phyloP scores from a whole-genome alignment of 2,329 filamentous ascomycete species.

The Xylaria sp. region DNA sequence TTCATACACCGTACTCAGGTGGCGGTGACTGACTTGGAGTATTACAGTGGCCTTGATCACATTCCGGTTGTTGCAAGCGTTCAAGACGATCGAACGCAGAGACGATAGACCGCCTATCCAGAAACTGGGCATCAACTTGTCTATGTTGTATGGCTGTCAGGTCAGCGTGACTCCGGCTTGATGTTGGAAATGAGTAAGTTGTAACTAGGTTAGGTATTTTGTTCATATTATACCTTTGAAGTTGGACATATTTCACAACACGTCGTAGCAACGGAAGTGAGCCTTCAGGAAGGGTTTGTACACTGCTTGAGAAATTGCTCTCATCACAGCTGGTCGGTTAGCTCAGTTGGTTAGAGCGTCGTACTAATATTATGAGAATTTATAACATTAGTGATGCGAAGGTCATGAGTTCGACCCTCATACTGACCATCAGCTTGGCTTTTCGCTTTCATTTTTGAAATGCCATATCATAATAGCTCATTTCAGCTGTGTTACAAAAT shows the following conservation, averaged over 20 bases:
- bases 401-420: constrained; percentile 10
- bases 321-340: neutral
- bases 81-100: constrained; percentile 43
- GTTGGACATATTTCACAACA: neutral
- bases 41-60: constrained; percentile 42
- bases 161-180: constrained; percentile 44
- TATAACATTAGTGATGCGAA: neutral
- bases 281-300: neutral
- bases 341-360: constrained; percentile 2
- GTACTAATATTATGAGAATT: constrained; percentile 5
- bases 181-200: neutral
- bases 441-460: neutral
- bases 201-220: neutral
- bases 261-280: neutral
- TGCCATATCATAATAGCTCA: too few relatives aligned
- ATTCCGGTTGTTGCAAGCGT: constrained; percentile 47
- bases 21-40: neutral
- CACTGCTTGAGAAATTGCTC: too few relatives aligned
- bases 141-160: constrained; percentile 47
- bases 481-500: too few relatives aligned
- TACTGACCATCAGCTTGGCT: neutral
- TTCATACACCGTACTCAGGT: neutral
- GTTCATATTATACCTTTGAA: neutral
- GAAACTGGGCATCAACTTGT: constrained; percentile 45
- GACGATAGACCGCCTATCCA: constrained; percentile 44